phyloP scores from a whole-genome alignment of 2,329 filamentous ascomycete genomes.

The Scedosporium minutisporum region DNA sequence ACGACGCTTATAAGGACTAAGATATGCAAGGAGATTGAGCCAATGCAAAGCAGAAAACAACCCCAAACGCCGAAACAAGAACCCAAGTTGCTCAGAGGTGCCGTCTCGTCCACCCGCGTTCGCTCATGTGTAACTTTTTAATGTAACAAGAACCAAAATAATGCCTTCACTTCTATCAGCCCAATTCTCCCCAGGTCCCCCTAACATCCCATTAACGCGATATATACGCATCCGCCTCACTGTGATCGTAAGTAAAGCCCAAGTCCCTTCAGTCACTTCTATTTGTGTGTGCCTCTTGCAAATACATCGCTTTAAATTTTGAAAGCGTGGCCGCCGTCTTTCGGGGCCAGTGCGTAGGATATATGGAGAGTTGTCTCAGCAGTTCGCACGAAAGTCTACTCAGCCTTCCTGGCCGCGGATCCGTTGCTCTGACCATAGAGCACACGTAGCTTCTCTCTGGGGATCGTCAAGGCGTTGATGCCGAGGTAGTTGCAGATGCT shows the following conservation, averaged over 20 bases:
- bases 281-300: too few species aligned
- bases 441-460: constrained; percentile 47
- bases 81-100: background rate
- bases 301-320: background rate
- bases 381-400: background rate
- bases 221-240: background rate
- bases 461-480: constrained; percentile 91
- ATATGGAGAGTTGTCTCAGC: background rate
- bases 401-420: constrained; percentile 1
- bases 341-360: background rate
- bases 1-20: too few species aligned
- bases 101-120: background rate
- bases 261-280: too few species aligned
- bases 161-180: background rate
- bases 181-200: background rate
- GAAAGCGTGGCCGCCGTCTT: background rate
- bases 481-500: constrained; percentile 87
- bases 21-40: background rate
- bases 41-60: background rate
- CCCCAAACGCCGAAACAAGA: background rate
- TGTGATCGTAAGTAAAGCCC: too few species aligned
- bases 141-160: background rate
- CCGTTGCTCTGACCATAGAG: constrained; percentile 26
- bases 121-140: background rate
- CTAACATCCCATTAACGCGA: background rate